Base-by-base conservation (phyloP, 2,329 filamentous ascomycete species). In the Pseudogymnoascus sp. region DNA sequence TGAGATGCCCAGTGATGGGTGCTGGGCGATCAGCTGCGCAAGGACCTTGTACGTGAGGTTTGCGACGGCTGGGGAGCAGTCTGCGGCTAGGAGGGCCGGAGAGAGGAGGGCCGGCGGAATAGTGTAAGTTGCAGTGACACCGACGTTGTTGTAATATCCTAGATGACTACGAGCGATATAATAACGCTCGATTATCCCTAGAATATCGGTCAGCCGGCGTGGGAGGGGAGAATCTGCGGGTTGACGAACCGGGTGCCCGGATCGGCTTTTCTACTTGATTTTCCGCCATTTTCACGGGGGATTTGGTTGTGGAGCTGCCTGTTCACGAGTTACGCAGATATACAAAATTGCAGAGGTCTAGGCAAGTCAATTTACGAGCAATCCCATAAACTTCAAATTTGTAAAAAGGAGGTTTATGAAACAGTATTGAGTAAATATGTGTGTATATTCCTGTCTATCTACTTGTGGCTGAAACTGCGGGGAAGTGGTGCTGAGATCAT, bases 91-190 rank as follows among this genome's bases (percentile, higher is more conserved):
- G 25, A 54, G 25, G n/a, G 48, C 2, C 1, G 48, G n/a, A 3
- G 48, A 54, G 48, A 62, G 16, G 28, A 62, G 13, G 13, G 39
- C 19, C 21, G 36, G 28, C 16, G 61, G 23, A 23, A 62, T 41
- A 3, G 16, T 25, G n/a, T 62, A 62, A 23, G 31, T 57, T 41
- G 61, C 39, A 10, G 39, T 43, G 21, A 62, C 61, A 7, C 25
- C 25, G 14, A 31, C 45, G 16, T 31, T 45, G 7, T 62, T 62
- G 39, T 45, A 62, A 31, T 45, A 62, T 7, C 45, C 45, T 25
- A 62, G 19, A 31, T 48, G 23, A 19, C 45, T 62, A 45, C 61
- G 61, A 14, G 61, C 39, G 21, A 62, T 62, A 19, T 62, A 62
- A 48, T 31, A 62, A 14, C 61, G 39, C 45, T 62, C 61, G 4